These are phyloP conservation scores for Akanthomyces dipterigenus DNA, from an alignment of 2,329 filamentous ascomycete genomes.

Conservation along the genomic window DNA sequence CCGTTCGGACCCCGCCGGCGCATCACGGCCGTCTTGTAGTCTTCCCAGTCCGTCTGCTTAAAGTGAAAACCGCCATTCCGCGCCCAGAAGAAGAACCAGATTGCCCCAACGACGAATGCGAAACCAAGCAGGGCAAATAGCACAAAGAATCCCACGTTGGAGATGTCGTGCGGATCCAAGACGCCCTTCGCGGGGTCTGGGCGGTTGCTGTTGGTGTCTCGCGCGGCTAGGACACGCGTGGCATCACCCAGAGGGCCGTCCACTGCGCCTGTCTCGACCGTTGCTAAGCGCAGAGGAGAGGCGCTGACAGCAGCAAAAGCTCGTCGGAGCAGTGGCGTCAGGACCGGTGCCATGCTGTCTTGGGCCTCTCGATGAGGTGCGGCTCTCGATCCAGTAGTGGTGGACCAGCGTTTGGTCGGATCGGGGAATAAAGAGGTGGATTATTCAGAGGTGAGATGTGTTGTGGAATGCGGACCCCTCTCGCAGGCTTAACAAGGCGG, in stretches of 20 bases:
- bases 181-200: slow-evolving; percentile 39
- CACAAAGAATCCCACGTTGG: slow-evolving; percentile 68
- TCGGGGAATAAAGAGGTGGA: not conserved
- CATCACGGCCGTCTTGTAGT: slow-evolving; percentile 93
- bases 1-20: slow-evolving; percentile 85
- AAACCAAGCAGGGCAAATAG: slow-evolving; percentile 80
- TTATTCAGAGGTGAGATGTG: not conserved
- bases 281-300: not conserved
- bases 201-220: slow-evolving; percentile 26
- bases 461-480: not conserved
- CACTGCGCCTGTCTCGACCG: not conserved
- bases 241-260: slow-evolving; percentile 20
- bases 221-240: slow-evolving; percentile 34
- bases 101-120: slow-evolving; percentile 63
- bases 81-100: slow-evolving; percentile 99
- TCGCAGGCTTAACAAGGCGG: not conserved
- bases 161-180: slow-evolving; percentile 49
- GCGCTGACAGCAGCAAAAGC: not conserved
- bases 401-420: not conserved
- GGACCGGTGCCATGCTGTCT: slow-evolving; percentile 7
- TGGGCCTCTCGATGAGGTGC: not conserved
- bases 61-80: slow-evolving; percentile 93
- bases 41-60: slow-evolving; percentile 84
- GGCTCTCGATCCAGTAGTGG: not conserved
- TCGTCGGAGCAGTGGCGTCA: slow-evolving; percentile 3